A percentile compares a stretch with the other conserved stretches of the same genome.
These are phyloP conservation scores for Phytophthora pistaciae DNA, from an alignment of 352 stramenopile genomes.

Conservation along the genomic window DNA sequence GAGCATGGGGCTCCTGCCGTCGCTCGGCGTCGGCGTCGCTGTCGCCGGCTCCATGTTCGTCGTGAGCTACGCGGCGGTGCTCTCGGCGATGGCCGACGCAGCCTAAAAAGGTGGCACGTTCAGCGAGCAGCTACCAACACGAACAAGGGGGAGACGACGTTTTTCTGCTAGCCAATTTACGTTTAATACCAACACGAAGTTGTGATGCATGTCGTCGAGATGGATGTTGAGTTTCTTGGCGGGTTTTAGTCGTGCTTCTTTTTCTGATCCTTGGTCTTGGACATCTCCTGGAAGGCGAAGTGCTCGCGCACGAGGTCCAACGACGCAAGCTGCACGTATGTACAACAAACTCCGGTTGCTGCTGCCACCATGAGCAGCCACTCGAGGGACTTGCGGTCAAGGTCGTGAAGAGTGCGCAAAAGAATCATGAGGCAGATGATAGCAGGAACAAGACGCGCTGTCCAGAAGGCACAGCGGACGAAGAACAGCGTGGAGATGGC, in stretches of 20 bases:
- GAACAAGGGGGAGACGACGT: background rate
- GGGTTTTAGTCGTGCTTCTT: conserved; percentile 45
- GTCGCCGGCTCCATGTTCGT: conserved; percentile 47
- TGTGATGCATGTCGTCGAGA: conserved; percentile 1
- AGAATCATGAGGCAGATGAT: conserved; percentile 36
- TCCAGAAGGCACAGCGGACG: conserved; percentile 23
- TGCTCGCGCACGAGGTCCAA: conserved; percentile 64
- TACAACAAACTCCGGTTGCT: conserved; percentile 59
- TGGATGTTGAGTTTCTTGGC: background rate
- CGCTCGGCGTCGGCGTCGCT: conserved; percentile 34
- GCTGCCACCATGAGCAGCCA: conserved; percentile 48
- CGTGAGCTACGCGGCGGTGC: conserved; percentile 49
- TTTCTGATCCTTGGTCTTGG: conserved; percentile 22
- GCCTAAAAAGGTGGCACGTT: conserved; percentile 6
- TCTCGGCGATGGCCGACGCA: conserved; percentile 43
- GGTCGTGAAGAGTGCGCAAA: conserved; percentile 27
- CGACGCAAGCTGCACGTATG: conserved; percentile 63
- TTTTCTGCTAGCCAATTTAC: conserved; percentile 12
- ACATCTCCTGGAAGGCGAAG: conserved; percentile 34
- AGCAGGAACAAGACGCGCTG: conserved; percentile 27
- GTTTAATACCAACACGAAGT: conserved; percentile 16
- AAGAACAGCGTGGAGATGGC: conserved; percentile 52
- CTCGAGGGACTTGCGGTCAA: conserved; percentile 36
- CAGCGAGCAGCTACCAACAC: background rate
- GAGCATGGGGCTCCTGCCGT: conserved; percentile 32